Percentiles rank a stretch among this genome's conserved stretches.
phyloP scores from a whole-genome alignment of 129 eudicot species.

The Tagetes patula region DNA sequence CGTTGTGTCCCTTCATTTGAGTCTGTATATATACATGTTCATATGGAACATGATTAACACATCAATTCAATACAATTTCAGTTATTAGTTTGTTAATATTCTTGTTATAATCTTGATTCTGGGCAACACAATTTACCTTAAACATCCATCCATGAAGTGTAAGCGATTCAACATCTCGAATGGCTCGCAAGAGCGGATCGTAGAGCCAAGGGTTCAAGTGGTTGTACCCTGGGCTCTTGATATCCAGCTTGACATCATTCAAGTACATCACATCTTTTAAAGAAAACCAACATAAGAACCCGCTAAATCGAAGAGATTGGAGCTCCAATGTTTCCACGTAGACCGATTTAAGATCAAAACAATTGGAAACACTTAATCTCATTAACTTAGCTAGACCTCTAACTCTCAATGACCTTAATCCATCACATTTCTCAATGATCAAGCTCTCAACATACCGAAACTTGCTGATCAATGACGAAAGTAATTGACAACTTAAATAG shows the following conservation, averaged over 20 bases:
- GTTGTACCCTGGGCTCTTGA: not conserved
- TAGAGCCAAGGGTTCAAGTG: not conserved
- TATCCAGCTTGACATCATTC: not conserved
- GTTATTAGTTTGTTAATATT: too few species aligned
- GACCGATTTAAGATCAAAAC: not conserved
- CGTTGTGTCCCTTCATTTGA: too few species aligned
- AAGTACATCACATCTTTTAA: not conserved
- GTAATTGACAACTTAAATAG: not conserved
- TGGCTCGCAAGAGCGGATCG: slow-evolving; percentile 3
- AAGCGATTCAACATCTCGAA: slow-evolving; percentile 20
- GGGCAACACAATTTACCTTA: slow-evolving; percentile 17
- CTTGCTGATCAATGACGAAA: slow-evolving; percentile 9
- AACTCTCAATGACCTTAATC: not conserved
- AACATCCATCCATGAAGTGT: slow-evolving; percentile 32
- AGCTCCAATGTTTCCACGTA: not conserved
- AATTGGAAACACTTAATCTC: not conserved
- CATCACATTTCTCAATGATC: slow-evolving; percentile 11
- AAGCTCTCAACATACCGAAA: slow-evolving; percentile 1
- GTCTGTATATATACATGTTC: too few species aligned
- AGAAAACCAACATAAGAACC: not conserved
- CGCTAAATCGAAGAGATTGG: not conserved
- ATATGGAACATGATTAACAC: too few species aligned
- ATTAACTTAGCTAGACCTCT: not conserved
- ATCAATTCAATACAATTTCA: too few species aligned
- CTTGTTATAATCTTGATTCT: too few species aligned